Percentiles rank a stretch among this genome's conserved stretches.
These are phyloP conservation scores for Zalerion maritima DNA, from an alignment of 495 filamentous ascomycete species.

Conservation along the genomic window DNA sequence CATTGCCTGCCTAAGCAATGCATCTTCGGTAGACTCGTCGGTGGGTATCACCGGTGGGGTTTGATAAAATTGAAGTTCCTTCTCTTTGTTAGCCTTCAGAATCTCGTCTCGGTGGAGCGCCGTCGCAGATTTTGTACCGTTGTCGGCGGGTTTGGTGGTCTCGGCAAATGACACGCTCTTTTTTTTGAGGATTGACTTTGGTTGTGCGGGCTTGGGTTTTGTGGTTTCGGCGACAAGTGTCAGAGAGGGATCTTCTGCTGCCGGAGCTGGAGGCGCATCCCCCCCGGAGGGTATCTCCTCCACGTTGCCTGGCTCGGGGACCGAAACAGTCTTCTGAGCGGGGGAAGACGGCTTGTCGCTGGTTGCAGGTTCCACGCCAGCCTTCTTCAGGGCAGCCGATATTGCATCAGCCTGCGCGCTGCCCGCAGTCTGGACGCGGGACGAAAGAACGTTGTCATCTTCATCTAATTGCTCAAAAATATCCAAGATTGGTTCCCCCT, in stretches of 20 bases:
- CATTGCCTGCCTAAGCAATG: constrained; percentile 76
- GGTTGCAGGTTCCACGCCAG: constrained; percentile 44
- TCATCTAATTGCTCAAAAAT: constrained; percentile 90
- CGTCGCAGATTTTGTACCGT: constrained; percentile 19
- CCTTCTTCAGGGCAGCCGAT: constrained; percentile 53
- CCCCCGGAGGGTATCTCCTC: constrained; percentile 10
- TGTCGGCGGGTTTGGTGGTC: constrained; percentile 36
- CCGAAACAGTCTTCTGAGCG: constrained; percentile 3
- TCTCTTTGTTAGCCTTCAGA: constrained; percentile 28
- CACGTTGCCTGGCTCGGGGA: constrained; percentile 3
- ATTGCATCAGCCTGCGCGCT: constrained; percentile 46
- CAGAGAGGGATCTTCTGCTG: neutral
- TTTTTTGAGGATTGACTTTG: constrained; percentile 8
- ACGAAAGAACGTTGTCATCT: constrained; percentile 67
- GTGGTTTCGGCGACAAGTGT: constrained; percentile 1
- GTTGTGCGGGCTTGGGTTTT: constrained; percentile 2
- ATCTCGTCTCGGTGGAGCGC: constrained; percentile 32
- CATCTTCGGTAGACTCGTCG: constrained; percentile 67
- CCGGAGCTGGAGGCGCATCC: neutral
- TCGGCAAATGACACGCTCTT: constrained; percentile 37
- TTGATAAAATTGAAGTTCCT: constrained; percentile 22
- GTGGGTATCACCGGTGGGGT: constrained; percentile 29
- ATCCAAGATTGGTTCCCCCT: constrained; percentile 62
- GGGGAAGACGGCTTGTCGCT: no score
- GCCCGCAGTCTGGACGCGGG: constrained; percentile 42